A percentile compares a stretch with the other conserved stretches of the same genome.
These are phyloP conservation scores for Calonectria honghensis DNA, from an alignment of 2,329 filamentous ascomycete genomes.

Conservation along the genomic window DNA sequence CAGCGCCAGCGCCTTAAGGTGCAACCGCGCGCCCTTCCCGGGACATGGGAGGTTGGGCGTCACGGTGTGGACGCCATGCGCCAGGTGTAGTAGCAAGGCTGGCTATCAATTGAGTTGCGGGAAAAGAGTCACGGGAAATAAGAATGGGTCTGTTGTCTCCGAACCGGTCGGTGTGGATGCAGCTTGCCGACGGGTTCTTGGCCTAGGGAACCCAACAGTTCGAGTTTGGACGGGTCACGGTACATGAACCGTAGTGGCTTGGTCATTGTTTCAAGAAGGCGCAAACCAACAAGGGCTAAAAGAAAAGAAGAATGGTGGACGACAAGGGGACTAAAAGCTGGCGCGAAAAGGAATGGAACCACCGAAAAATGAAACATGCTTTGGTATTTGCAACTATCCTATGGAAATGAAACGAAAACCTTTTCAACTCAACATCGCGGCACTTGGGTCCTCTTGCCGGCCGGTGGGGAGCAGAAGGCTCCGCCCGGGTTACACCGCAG, in stretches of 20 bases:
- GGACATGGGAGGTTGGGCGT: conserved; percentile 28
- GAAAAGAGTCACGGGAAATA: conserved; percentile 29
- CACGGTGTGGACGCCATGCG: conserved; percentile 1
- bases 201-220: conserved; percentile 20
- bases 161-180: conserved; percentile 26
- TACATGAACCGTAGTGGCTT: not conserved
- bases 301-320: too few relatives aligned
- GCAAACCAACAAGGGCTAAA: not conserved
- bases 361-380: not conserved
- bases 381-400: not conserved
- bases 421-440: not conserved
- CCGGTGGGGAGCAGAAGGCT: conserved; percentile 21
- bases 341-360: not conserved
- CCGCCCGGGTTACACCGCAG: conserved; percentile 27
- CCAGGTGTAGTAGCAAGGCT: conserved; percentile 4
- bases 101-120: conserved; percentile 22
- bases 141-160: conserved; percentile 15
- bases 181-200: conserved; percentile 16
- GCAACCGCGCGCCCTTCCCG: conserved; percentile 25
- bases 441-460: not conserved
- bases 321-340: not conserved
- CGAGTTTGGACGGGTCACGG: conserved; percentile 11
- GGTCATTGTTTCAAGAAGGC: not conserved
- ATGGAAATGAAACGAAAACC: not conserved
- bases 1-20: conserved; percentile 19